Evolutionary conservation across 2,329 filamentous ascomycete genomes (phyloP).

Genomic region (Malbranchea cinnamomea): DNA sequence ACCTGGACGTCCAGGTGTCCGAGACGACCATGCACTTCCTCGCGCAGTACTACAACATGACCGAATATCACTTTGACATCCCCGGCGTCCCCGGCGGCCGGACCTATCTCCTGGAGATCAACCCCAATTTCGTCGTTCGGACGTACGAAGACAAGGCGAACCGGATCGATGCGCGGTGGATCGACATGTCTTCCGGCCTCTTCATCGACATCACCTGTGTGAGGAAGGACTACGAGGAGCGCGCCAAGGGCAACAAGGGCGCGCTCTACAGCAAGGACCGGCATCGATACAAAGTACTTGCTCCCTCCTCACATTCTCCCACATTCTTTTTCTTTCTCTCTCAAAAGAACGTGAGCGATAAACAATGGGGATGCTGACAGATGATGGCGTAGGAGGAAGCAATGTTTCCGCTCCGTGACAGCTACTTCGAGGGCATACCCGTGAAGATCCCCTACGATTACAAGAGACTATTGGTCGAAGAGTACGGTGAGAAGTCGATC

Average conservation of each 20-base stretch:
- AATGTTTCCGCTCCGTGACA: constrained; percentile 43
- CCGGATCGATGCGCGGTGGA: constrained; percentile 46
- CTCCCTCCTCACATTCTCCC: background rate
- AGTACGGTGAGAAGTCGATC: constrained; percentile 38
- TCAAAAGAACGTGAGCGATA: background rate
- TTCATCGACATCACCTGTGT: constrained; percentile 49
- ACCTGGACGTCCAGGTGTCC: constrained; percentile 45
- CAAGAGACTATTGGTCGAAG: constrained; percentile 36
- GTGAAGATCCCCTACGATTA: constrained; percentile 44
- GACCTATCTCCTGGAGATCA: constrained; percentile 44
- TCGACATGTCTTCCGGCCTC: constrained; percentile 42
- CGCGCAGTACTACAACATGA: constrained; percentile 48
- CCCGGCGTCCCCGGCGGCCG: constrained; percentile 20
- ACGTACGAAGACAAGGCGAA: constrained; percentile 35
- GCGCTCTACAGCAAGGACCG: constrained; percentile 42
- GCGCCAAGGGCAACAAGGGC: constrained; percentile 24
- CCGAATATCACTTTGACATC: constrained; percentile 35
- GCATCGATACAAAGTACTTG: constrained; percentile 35
- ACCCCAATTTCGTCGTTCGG: constrained; percentile 37
- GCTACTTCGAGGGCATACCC: constrained; percentile 37
- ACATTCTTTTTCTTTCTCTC: background rate
- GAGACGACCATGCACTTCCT: constrained; percentile 41
- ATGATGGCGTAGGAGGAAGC: constrained; percentile 25
- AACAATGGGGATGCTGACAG: background rate
- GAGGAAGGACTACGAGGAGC: constrained; percentile 29